Base-by-base conservation (phyloP, 2,329 filamentous ascomycete species). In the Penicillium freii region DNA sequence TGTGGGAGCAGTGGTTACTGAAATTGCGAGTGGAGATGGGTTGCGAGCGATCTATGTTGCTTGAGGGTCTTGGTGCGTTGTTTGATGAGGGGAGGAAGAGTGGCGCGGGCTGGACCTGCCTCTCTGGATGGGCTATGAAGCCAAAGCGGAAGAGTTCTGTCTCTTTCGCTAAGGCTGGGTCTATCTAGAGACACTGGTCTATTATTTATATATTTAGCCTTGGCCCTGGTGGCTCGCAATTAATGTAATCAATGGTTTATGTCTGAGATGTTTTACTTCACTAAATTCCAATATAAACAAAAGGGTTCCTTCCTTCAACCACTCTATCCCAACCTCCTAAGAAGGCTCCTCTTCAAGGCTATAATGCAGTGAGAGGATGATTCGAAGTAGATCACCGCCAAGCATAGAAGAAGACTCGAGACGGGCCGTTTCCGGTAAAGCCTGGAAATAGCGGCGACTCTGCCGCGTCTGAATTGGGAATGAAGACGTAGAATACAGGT, bases 1-100 rank as follows among this genome's bases (percentile, higher is more conserved):
- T 87, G 72, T 99, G 92, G 93, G 94, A 99, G 82, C 89, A 91
- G 73, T 99, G 94, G 94, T 84, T 97, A 73, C 78, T 97, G 64
- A 90, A 91, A 69, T 83, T 93, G 68, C 90, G 94, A 77, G 84
- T 88, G 77, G 92, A 97, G 79, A 94, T 91, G 70, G 89, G 90
- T 27, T 87, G 91, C 70, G 79, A 80, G 34, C 78, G 81, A 56
- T 73, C 76, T 46, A 78, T 75, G 57, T 72, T 84, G 52, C 68
- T 86, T 50, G 81, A 84, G 57, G 82, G 82, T 27, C 78, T 86
- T 19, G 80, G 82, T 21, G 78, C 79, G 60, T 79, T 85, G 23
- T 77, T 87, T 57, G 83, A 86, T 62, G 84, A 87, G 66, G 83
- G 83, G 10, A 79, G 83, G n/a, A 80, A 80, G 66, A 77, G 78